Percentiles rank a stretch among this genome's conserved stretches.
Evolutionary conservation across 2,329 filamentous ascomycete genomes (phyloP).

Genomic region (Fusarium citri): DNA sequence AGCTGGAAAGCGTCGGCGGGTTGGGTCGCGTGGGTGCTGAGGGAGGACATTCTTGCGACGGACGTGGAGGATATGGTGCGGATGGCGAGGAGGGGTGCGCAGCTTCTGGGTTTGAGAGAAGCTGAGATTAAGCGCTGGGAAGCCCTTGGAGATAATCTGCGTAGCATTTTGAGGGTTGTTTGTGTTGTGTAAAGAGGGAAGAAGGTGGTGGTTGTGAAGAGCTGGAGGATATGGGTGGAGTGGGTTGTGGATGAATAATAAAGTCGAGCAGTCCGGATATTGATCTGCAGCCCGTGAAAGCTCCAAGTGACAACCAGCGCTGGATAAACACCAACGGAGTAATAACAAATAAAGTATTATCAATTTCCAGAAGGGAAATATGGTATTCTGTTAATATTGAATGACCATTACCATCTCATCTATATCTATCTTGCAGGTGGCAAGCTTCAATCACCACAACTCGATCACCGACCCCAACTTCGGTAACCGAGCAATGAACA

Average conservation of each 20-base stretch:
- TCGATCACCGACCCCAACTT: conserved; percentile 39
- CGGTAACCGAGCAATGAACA: conserved; percentile 11
- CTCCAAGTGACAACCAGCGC: not conserved
- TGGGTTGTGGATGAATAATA: conserved; percentile 41
- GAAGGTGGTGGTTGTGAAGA: not conserved
- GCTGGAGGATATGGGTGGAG: not conserved
- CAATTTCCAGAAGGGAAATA: too few relatives aligned
- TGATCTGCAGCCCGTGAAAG: conserved; percentile 23
- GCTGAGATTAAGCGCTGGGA: conserved; percentile 46
- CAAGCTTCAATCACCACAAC: not conserved
- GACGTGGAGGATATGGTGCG: conserved; percentile 50
- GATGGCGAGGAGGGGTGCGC: conserved; percentile 38
- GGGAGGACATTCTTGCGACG: conserved; percentile 45
- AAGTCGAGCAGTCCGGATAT: conserved; percentile 9
- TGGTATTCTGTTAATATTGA: not conserved
- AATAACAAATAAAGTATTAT: not conserved
- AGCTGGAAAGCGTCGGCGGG: conserved; percentile 87
- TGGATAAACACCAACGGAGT: not conserved
- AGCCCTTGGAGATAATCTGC: conserved; percentile 49
- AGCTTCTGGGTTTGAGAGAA: conserved; percentile 28
- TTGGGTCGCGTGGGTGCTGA: conserved; percentile 48
- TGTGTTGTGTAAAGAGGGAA: not conserved
- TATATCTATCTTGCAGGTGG: not conserved
- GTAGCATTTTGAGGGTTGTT: conserved; percentile 47
- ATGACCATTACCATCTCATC: not conserved